phyloP scores from a whole-genome alignment of 768 basidiomycete species.

The Tylopilus sp. region DNA sequence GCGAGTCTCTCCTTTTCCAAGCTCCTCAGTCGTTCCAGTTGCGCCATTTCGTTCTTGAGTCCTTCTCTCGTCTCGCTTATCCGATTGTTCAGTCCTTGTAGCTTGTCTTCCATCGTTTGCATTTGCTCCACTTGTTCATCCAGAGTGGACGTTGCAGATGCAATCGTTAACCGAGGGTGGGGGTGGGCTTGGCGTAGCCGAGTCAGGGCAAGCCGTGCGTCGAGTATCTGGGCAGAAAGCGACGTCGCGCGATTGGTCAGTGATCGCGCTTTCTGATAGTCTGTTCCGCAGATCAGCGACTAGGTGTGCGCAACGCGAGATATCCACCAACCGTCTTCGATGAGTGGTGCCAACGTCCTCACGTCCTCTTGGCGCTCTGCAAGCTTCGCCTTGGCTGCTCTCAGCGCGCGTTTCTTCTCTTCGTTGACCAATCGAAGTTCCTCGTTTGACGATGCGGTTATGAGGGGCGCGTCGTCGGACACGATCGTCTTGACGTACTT shows the following conservation, averaged over 20 bases:
- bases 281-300: conserved; percentile 32
- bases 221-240: conserved; percentile 75
- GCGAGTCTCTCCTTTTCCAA: conserved; percentile 65
- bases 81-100: conserved; percentile 49
- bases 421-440: conserved; percentile 57
- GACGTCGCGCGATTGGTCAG: conserved; percentile 51
- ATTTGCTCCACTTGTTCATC: conserved; percentile 76
- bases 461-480: conserved; percentile 78
- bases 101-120: conserved; percentile 68
- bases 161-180: conserved; percentile 72
- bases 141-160: conserved; percentile 69
- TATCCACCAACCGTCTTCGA: conserved; percentile 57
- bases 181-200: conserved; percentile 81
- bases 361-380: conserved; percentile 63
- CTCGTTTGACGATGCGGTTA: conserved; percentile 79
- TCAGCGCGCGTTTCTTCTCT: conserved; percentile 67
- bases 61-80: conserved; percentile 55
- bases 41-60: conserved; percentile 53
- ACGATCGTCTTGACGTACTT: conserved; percentile 86
- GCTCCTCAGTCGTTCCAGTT: conserved; percentile 56
- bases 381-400: conserved; percentile 59
- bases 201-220: conserved; percentile 75
- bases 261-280: conserved; percentile 55
- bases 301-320: no score
- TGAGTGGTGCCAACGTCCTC: conserved; percentile 57